Conservation (phyloP, 2,329 filamentous ascomycete species). For the Corynespora cassiicola region DNA sequence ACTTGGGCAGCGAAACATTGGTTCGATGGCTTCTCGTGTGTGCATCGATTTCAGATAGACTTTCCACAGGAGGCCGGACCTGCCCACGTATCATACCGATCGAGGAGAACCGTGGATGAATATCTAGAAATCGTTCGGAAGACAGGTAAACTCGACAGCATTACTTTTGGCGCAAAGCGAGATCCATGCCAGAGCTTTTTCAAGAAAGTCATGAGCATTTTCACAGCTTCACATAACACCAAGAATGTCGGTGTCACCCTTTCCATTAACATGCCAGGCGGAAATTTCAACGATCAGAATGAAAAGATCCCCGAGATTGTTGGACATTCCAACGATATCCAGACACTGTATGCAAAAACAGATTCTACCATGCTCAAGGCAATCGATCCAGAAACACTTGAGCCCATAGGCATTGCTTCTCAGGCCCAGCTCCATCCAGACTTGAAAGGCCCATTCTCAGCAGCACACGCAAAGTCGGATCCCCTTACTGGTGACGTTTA, state of each 20-base stretch:
- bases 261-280: slow-evolving; percentile 68
- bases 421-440: slow-evolving; percentile 71
- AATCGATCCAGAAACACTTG: slow-evolving; percentile 73
- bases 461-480: slow-evolving; percentile 75
- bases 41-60: slow-evolving; percentile 74
- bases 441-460: slow-evolving; percentile 71
- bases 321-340: slow-evolving; percentile 46
- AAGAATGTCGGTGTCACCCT: slow-evolving; percentile 72
- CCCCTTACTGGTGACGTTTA: slow-evolving; percentile 76
- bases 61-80: slow-evolving; percentile 46
- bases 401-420: slow-evolving; percentile 69
- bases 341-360: slow-evolving; percentile 65
- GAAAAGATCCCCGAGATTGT: slow-evolving; percentile 19
- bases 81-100: slow-evolving; percentile 70
- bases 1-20: slow-evolving; percentile 72
- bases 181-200: slow-evolving; percentile 80
- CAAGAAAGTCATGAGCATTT: slow-evolving; percentile 71
- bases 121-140: slow-evolving; percentile 67
- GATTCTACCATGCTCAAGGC: slow-evolving; percentile 65
- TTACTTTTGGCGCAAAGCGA: slow-evolving; percentile 73
- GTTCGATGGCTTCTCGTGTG: slow-evolving; percentile 79
- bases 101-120: slow-evolving; percentile 70
- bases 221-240: slow-evolving; percentile 49
- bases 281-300: slow-evolving; percentile 9
- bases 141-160: slow-evolving; percentile 61